Base-by-base conservation (phyloP, 2,329 filamentous ascomycete species). In the Raffaelea deltoideospora region DNA sequence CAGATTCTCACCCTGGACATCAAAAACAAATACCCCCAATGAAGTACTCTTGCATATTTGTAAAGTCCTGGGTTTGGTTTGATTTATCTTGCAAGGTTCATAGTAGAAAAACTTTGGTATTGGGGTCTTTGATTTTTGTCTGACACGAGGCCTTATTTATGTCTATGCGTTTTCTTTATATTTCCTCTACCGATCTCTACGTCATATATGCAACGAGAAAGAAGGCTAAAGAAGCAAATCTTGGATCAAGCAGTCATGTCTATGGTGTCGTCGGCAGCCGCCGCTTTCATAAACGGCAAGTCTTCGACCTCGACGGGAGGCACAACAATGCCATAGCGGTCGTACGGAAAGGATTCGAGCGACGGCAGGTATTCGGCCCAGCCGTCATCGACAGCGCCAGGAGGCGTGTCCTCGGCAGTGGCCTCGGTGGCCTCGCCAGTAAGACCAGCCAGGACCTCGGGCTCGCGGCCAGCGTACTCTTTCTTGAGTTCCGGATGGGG, bases 381-480 rank as follows among this genome's bases (percentile, higher is more conserved):
- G 13, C 72, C 74, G 45, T 79, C 74, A 34, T 58, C 64, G 11
- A 67, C 36, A 50, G 74, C 63, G 1, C 73, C 74, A 3, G 74
- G 50, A 53, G 71, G 63, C 44, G 75, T 65, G n/a, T n/a, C n/a
- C 42, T 62, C 48, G 37, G 72, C 69, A 4, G 67, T 59, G 4
- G 50, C 47, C 1, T 57, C 58, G 11, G 67, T 69, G 0, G 69
- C 79, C 58, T 80, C 75, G 1, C 81, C 82, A 19, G 79, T 86
- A 47, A 75, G 60, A 0, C 87, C 90, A 0, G 90, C 88, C 18
- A 98, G 61, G 3, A 98, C 84, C 53, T 86, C 73, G 10, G 68
- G 69, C 60, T 94, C 85, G 31, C 78, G 69, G 2, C 81, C 86
- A 29, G 65, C 61, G 48, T 83, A 93, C 54, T 88, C 82, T 36